phyloP scores from a whole-genome alignment of 2,329 filamentous ascomycete genomes.

The Epichloe uncinata region DNA sequence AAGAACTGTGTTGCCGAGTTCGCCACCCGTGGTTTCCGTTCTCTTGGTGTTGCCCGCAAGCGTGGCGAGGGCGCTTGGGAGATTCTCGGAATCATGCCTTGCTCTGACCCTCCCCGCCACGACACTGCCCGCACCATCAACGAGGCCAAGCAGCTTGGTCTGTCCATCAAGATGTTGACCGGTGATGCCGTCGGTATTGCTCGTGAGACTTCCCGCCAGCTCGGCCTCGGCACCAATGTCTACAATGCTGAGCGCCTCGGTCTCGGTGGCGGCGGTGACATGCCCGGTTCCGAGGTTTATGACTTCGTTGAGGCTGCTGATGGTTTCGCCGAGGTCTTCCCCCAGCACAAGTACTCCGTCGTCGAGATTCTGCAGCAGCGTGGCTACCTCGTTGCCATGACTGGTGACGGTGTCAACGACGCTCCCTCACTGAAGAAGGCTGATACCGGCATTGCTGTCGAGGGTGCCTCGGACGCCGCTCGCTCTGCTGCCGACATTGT shows the following conservation, averaged over 20 bases:
- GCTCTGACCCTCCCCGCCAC: constrained; percentile 80
- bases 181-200: constrained; percentile 90
- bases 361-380: constrained; percentile 88
- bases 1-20: constrained; percentile 90
- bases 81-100: constrained; percentile 90
- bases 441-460: constrained; percentile 91
- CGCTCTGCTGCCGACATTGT: constrained; percentile 88
- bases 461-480: constrained; percentile 82
- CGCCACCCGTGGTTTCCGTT: constrained; percentile 85
- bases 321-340: constrained; percentile 90
- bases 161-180: constrained; percentile 93
- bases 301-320: constrained; percentile 93
- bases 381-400: constrained; percentile 92
- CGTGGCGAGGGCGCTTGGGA: constrained; percentile 72
- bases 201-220: constrained; percentile 79
- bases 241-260: constrained; percentile 89
- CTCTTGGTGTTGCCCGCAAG: constrained; percentile 86
- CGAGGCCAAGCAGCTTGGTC: constrained; percentile 75
- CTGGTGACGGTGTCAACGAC: constrained; percentile 91
- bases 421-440: constrained; percentile 87
- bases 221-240: constrained; percentile 83
- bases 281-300: constrained; percentile 88
- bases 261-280: constrained; percentile 79
- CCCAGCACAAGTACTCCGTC: constrained; percentile 86
- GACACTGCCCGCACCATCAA: constrained; percentile 84